phyloP scores from a whole-genome alignment of 306 rosid species.

The barrel medic (Medicago truncatula) region DNA sequence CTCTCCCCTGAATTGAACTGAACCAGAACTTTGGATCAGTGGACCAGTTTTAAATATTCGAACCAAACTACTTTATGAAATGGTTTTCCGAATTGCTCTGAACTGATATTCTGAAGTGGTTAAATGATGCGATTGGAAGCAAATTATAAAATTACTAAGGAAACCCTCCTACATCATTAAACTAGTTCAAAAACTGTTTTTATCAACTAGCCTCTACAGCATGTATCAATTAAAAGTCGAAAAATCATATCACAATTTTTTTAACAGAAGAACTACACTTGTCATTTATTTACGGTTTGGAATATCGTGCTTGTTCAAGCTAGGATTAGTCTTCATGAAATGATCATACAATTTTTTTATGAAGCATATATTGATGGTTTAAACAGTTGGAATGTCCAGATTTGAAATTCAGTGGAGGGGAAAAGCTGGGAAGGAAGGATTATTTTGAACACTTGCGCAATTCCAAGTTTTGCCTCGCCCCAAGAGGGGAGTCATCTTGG shows the following conservation, averaged over 20 bases:
- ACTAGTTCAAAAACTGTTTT: background rate
- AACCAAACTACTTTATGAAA: background rate
- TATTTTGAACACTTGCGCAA: conserved; percentile 87
- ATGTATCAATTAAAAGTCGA: background rate
- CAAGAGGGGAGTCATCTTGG: conserved; percentile 99
- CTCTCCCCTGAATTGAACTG: background rate
- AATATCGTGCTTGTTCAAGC: conserved; percentile 33
- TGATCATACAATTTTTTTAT: conserved; percentile 31
- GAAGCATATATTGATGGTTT: conserved; percentile 55
- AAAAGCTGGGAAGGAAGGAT: conserved; percentile 76
- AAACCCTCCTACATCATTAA: too few relatives aligned
- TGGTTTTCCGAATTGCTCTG: background rate
- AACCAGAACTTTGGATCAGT: conserved; percentile 1
- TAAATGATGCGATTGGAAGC: too few relatives aligned
- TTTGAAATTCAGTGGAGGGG: conserved; percentile 84
- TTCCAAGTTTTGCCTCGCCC: conserved; percentile 94
- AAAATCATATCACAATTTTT: background rate
- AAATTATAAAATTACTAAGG: too few relatives aligned
- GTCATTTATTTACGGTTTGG: background rate
- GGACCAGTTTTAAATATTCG: background rate
- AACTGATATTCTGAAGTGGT: background rate
- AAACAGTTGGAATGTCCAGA: conserved; percentile 97
- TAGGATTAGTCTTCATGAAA: conserved; percentile 31
- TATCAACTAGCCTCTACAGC: background rate
- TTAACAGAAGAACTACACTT: conserved; percentile 1